phyloP scores from a whole-genome alignment of 345 rosid genomes.

The Limnanthes douglasii region DNA sequence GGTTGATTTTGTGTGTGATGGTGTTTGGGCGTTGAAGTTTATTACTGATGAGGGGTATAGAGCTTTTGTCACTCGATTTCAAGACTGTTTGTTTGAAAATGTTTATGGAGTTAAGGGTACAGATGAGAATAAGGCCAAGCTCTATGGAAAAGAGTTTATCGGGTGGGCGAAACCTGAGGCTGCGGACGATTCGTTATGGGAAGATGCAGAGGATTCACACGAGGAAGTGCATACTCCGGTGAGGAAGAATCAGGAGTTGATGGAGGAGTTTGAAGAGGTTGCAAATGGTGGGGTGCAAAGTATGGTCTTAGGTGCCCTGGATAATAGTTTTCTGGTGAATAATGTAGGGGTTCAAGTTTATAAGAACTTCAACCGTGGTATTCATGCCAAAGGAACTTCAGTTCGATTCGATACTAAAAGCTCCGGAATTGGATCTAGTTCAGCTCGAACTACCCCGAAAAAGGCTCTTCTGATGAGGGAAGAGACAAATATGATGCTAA shows the following conservation, averaged over 20 bases:
- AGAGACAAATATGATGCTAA: constrained; percentile 92
- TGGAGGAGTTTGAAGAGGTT: constrained; percentile 83
- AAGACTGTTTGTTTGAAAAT: constrained; percentile 76
- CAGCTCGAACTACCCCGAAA: constrained; percentile 34
- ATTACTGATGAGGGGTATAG: constrained; percentile 48
- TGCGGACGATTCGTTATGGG: constrained; percentile 96
- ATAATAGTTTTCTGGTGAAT: constrained; percentile 81
- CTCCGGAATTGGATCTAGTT: constrained; percentile 13
- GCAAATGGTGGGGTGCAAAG: constrained; percentile 92
- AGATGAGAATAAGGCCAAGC: constrained; percentile 56
- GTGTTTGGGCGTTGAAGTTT: constrained; percentile 92
- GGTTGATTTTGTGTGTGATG: constrained; percentile 57
- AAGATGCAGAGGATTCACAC: constrained; percentile 48
- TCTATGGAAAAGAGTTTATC: constrained; percentile 78
- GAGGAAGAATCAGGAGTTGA: constrained; percentile 22
- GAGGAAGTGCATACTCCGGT: constrained; percentile 16
- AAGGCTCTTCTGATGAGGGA: constrained; percentile 90
- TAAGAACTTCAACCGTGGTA: constrained; percentile 54
- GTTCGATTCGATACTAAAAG: constrained; percentile 39
- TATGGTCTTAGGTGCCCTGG: constrained; percentile 75
- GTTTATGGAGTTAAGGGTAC: constrained; percentile 49
- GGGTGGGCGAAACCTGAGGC: constrained; percentile 83
- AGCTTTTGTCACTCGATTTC: constrained; percentile 45
- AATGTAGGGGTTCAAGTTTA: constrained; percentile 83
- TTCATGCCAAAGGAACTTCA: constrained; percentile 64